These are phyloP conservation scores for Hypomyces perniciosus DNA, from an alignment of 2,329 filamentous ascomycete species.

Conservation along the genomic window DNA sequence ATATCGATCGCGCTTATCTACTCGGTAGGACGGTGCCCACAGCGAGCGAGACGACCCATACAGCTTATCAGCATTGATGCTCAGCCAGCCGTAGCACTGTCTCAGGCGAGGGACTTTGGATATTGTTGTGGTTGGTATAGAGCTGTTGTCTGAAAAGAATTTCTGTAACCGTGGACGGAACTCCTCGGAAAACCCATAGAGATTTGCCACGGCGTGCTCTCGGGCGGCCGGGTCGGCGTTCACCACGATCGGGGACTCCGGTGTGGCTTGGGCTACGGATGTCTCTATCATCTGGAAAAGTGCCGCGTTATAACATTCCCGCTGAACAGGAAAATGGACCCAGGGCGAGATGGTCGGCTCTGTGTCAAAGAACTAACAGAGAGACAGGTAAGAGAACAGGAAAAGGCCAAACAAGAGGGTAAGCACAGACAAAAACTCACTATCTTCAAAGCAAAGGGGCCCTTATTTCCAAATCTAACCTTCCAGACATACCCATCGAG, in stretches of 20 bases:
- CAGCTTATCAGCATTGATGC: not conserved
- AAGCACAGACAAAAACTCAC: not conserved
- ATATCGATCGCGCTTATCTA: not conserved
- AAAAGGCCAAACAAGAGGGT: not conserved
- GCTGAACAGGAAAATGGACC: conserved; percentile 10
- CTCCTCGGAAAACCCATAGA: not conserved
- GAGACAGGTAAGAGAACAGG: not conserved
- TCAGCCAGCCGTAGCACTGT: conserved; percentile 4
- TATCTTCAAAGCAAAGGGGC: conserved; percentile 1
- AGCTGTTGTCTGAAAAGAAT: no score
- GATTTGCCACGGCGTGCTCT: not conserved
- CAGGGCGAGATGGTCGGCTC: no score
- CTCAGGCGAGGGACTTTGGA: not conserved
- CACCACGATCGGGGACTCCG: not conserved
- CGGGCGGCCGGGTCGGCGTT: not conserved
- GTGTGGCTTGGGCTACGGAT: not conserved
- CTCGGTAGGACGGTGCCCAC: not conserved
- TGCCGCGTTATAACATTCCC: conserved; percentile 12
- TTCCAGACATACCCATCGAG: conserved; percentile 7
- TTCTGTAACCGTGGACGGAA: not conserved
- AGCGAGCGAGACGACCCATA: not conserved
- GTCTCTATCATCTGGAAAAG: conserved; percentile 6
- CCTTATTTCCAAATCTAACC: not conserved
- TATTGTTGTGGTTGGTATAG: not conserved
- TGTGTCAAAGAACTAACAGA: conserved; percentile 10